Conservation (phyloP, 345 rosid genomes). For the Rhodomyrtus tomentosa region DNA sequence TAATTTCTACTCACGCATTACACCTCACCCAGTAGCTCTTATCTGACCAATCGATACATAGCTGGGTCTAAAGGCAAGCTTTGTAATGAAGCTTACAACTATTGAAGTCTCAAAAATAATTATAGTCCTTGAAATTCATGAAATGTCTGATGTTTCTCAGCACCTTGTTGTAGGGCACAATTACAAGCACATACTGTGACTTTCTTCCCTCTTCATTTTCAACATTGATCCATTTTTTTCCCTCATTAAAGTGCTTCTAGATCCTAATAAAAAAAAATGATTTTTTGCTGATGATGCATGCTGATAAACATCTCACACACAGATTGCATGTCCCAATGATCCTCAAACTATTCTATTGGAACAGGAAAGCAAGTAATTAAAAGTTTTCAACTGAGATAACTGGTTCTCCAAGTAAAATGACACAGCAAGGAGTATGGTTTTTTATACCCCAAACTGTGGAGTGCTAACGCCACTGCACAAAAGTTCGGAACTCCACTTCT, state of each 20-base stretch:
- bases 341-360: background rate
- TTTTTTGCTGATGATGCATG: background rate
- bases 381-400: background rate
- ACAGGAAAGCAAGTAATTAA: background rate
- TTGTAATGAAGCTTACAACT: background rate
- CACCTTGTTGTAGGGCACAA: background rate
- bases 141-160: background rate
- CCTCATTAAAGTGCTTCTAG: background rate
- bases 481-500: constrained; percentile 91
- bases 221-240: background rate
- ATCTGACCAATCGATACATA: background rate
- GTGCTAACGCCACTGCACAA: constrained; percentile 87
- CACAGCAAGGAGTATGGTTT: background rate
- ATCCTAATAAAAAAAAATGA: background rate
- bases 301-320: background rate
- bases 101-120: background rate
- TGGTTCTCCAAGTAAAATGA: background rate
- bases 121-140: background rate
- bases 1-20: background rate
- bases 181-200: background rate
- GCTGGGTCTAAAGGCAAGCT: background rate
- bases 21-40: background rate
- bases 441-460: constrained; percentile 65
- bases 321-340: background rate
- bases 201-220: background rate